Conservation (phyloP, 78 protist species). For the Dictyostelium citrinum region DNA sequence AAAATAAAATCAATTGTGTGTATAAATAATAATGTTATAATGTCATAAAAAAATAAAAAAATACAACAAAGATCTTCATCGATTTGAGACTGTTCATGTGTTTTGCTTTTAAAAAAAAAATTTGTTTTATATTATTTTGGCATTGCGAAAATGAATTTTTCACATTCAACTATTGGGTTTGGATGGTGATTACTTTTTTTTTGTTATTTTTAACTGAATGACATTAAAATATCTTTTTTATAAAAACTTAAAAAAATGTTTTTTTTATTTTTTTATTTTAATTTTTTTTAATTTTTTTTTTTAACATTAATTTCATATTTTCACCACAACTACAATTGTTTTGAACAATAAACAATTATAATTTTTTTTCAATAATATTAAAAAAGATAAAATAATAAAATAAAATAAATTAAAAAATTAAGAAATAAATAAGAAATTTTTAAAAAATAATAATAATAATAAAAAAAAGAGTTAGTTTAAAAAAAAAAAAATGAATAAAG, state of each 20-base stretch:
- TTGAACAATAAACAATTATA: background rate
- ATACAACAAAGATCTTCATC: no score
- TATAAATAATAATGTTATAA: no score
- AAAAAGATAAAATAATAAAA: no score
- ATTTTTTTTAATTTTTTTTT: background rate
- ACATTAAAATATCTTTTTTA: background rate
- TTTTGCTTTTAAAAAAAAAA: no score
- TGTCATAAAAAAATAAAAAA: no score
- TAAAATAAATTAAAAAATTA: no score
- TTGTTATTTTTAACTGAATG: background rate
- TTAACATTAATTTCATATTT: background rate
- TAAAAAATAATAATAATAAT: background rate
- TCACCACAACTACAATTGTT: no score
- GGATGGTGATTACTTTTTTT: background rate
- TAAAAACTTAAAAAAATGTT: background rate
- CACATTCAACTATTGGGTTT: background rate
- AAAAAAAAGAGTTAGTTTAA: background rate
- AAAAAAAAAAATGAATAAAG: background rate
- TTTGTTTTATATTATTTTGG: no score
- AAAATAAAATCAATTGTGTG: background rate
- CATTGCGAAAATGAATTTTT: no score
- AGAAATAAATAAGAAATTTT: background rate
- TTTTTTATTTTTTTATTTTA: background rate
- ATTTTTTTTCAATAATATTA: no score
- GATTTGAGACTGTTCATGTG: no score